Evolutionary conservation across 148 eudicot genomes (phyloP), one percentile per base, ranked within the genome.

Genomic region (Rhododendron williamsianum): DNA sequence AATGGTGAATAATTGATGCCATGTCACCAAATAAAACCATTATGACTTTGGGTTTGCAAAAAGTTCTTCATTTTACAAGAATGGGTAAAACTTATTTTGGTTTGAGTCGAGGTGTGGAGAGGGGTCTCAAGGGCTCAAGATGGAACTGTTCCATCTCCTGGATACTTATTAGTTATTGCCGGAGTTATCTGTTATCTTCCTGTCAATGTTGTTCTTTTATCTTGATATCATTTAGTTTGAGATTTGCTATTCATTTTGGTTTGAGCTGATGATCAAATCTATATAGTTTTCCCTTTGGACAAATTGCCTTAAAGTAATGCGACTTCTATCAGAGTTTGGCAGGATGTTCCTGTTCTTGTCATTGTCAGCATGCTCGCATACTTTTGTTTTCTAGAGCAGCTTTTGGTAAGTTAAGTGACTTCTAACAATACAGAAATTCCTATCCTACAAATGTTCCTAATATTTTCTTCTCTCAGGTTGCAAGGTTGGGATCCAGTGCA

Each of bases 351-450:
- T 0, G 92, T 95, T 85, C 95, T 97, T 49, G 98, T 95, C 73
- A 94, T 95, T 41, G 94, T 97, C 38, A 95, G 99, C 91, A 97
- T 97, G 99, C 98, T 97, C 49, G 95, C 93, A 1, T 97, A 97
- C 89, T 97, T 97, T 81, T 94, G 99, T 83, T 97, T 97, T 76
- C 90, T 97, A 30, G 99, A 97, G 89, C 98, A 97, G 82, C 94
- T 97, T 86, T 88, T 97, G 99, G 99, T 97, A 86, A 90, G 94
- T 86, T 81, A 51, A 86, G 19, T 23, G 7, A 21, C 81, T 77
- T 80, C 51, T 65, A 56, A 25, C 23, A 77, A 73, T n/a, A 36
- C 48, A 48, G 21, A 30, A 60, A 21, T 84, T 51, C 3, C 81
- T 51, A 49, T 18, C 60, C 6, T 69, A 18, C 7, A 33, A 18